Evolutionary conservation across 805 yeast genomes (phyloP), one percentile per base, ranked within the genome.

Genomic region (Saccharomycopsis vini): DNA sequence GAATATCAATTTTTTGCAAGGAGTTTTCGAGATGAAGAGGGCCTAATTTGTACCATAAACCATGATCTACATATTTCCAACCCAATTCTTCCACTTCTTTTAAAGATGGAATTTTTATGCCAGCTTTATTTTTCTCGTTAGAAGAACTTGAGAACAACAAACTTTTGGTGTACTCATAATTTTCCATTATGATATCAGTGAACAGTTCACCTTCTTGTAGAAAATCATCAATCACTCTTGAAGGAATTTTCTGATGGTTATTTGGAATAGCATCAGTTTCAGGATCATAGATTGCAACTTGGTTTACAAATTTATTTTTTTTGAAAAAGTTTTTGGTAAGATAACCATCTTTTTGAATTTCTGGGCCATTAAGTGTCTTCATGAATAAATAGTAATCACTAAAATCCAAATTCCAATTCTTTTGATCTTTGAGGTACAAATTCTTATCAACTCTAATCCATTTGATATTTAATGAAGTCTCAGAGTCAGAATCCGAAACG

Each of bases 1-100:
- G 61, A 2, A 81, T 66, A 46, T 79, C 81, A 16, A 82, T 55
- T 2, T 67, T 80, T 1, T 77, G 71, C 12, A 81, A 58, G 0
- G 77, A 65, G 18, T 59, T 47, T 9, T 56, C 52, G 21, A 59
- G 58, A 23, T 56, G 53, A 31, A 59, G 67, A 3, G 55, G 45
- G 4, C 77, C 86, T 40, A 65, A 65, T 49, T 73, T 72, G 24
- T 74, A 64, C 89, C 88, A 82, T 12, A 82, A 54, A 6, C 82
- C 81, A 51, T 65, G 52, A 3, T 62, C 53, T 16, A 24, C 33
- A 12, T 36, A 13, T 2, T 7, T n/a, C 51, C 51, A 48, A 7
- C 51, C 51, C 12, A 48, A 24, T 2, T 42, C 41, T 3, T 18
- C 28, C 3, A 45, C 36, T 18, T 44, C 39, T 6, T 42, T 36